Conservation (phyloP, 805 yeast genomes). For the Zygotorulaspora sp. region DNA sequence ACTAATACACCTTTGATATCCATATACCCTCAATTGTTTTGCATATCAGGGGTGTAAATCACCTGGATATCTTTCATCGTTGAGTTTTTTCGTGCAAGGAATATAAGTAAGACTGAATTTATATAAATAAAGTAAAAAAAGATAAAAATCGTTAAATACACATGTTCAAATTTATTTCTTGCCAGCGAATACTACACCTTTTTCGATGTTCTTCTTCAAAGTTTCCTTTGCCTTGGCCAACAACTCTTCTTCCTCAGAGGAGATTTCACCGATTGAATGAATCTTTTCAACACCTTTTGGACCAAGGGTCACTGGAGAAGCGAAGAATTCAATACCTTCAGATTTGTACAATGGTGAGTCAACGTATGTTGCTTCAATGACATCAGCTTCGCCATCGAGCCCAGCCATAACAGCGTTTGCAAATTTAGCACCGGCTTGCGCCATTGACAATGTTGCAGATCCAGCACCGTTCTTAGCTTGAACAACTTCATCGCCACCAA, state of each 20-base stretch:
- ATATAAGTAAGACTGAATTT: no score
- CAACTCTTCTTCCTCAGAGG: constrained; percentile 78
- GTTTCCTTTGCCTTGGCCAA: constrained; percentile 82
- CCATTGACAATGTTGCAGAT: constrained; percentile 90
- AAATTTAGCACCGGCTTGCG: constrained; percentile 81
- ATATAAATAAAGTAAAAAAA: no score
- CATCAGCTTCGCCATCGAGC: constrained; percentile 57
- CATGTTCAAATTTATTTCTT: constrained; percentile 10
- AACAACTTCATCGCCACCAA: constrained; percentile 95
- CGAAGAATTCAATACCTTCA: constrained; percentile 96
- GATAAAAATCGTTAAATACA: not conserved
- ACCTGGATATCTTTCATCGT: no score
- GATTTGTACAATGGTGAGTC: constrained; percentile 76
- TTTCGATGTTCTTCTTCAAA: constrained; percentile 81
- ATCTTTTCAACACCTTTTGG: constrained; percentile 80
- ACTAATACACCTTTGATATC: constrained; percentile 10
- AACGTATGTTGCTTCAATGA: constrained; percentile 65
- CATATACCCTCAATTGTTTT: no score
- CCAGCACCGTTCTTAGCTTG: constrained; percentile 93
- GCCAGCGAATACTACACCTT: constrained; percentile 82
- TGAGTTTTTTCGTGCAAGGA: no score
- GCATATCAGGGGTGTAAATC: no score
- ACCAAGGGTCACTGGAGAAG: constrained; percentile 91
- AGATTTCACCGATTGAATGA: constrained; percentile 70
- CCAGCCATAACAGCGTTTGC: constrained; percentile 62